Conservation (phyloP, 371 early-diverging fungal species). For the Circinella umbellata region DNA sequence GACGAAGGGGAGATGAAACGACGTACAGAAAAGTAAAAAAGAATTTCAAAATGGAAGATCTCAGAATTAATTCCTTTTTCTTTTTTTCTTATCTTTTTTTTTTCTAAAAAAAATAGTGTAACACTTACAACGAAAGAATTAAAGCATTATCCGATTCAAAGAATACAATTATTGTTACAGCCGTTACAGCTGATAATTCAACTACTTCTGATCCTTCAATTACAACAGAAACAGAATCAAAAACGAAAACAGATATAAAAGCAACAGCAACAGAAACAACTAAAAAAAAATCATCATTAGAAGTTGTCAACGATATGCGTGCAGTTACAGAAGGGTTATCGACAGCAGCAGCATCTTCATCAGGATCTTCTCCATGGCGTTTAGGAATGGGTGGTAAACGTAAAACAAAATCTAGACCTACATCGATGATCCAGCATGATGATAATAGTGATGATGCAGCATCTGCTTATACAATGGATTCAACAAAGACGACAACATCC, state of each 20-base stretch:
- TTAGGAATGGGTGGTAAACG: slow-evolving; percentile 5
- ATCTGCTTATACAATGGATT: slow-evolving; percentile 18
- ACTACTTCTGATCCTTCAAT: not conserved
- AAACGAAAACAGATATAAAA: not conserved
- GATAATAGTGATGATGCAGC: slow-evolving; percentile 8
- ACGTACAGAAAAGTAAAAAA: not conserved
- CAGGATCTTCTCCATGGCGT: slow-evolving; percentile 10
- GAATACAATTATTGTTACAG: not conserved
- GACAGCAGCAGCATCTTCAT: not conserved
- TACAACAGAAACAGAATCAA: slow-evolving; percentile 13
- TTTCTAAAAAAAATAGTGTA: slow-evolving; percentile 12
- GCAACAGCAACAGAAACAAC: slow-evolving; percentile 27
- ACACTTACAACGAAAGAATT: slow-evolving; percentile 24
- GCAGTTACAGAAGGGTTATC: not conserved
- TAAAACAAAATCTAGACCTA: slow-evolving; percentile 10
- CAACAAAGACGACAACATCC: slow-evolving; percentile 14
- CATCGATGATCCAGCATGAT: slow-evolving; percentile 8
- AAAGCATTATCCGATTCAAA: slow-evolving; percentile 3
- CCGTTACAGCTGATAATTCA: slow-evolving; percentile 3
- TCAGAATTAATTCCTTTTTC: not conserved
- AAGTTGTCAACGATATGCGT: slow-evolving; percentile 6
- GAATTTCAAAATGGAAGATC: not conserved
- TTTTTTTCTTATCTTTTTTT: slow-evolving; percentile 9
- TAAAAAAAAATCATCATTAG: not conserved
- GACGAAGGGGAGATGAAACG: not conserved